Conservation (phyloP, 257 asterid genomes). For the Fraxinus cuspidata region DNA sequence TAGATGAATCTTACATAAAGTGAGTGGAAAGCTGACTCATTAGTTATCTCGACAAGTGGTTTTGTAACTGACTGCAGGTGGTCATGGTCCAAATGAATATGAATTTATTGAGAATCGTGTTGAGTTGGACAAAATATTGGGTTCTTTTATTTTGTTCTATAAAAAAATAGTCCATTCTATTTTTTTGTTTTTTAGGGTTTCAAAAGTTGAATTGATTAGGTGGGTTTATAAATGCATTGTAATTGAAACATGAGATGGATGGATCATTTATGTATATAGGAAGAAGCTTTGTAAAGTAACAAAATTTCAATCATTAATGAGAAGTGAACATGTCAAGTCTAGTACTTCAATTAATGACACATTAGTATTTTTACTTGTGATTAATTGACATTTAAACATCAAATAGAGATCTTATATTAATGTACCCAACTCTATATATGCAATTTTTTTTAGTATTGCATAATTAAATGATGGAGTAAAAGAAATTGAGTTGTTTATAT, state of each 20-base stretch:
- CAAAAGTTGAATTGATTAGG: neutral
- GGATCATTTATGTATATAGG: neutral
- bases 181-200: too few species aligned
- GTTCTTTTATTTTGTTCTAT: neutral
- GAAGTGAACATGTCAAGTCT: too few species aligned
- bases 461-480: neutral
- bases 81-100: neutral
- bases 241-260: neutral
- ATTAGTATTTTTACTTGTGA: too few species aligned
- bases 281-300: too few species aligned
- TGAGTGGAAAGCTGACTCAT: neutral
- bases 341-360: too few species aligned
- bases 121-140: neutral
- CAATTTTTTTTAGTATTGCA: neutral
- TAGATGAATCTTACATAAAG: neutral
- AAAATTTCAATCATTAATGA: too few species aligned
- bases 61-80: neutral
- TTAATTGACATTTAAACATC: neutral
- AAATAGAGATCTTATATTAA: neutral
- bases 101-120: neutral
- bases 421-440: neutral
- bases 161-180: neutral
- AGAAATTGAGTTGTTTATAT: neutral
- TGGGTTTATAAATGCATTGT: neutral
- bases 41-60: neutral